Conservation (phyloP, 2,329 filamentous ascomycete species). For the Lizonia empirigonia region DNA sequence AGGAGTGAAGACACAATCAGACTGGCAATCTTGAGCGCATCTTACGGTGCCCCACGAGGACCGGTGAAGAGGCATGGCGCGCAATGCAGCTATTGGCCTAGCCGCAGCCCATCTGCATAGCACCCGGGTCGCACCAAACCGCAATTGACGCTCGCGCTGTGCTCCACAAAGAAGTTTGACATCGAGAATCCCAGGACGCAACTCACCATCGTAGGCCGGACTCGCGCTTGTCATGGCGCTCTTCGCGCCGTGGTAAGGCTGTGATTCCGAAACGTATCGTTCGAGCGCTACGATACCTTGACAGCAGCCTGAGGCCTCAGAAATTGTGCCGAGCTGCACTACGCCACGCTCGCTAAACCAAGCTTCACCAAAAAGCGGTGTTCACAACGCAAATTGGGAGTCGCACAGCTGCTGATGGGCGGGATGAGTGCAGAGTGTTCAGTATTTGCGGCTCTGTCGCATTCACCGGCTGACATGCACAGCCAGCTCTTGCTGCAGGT, state of each 20-base stretch:
- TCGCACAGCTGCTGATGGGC: slow-evolving; percentile 22
- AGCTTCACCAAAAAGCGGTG: slow-evolving; percentile 27
- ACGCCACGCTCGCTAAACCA: slow-evolving; percentile 41
- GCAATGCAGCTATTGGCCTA: slow-evolving; percentile 43
- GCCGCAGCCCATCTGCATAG: slow-evolving; percentile 39
- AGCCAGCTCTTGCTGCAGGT: slow-evolving; percentile 24
- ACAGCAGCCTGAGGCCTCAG: slow-evolving; percentile 32
- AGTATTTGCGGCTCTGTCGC: slow-evolving; percentile 42
- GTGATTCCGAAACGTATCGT: slow-evolving; percentile 11
- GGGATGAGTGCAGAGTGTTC: slow-evolving; percentile 16
- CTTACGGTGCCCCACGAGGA: slow-evolving; percentile 43
- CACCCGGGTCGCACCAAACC: slow-evolving; percentile 40
- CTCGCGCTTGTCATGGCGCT: slow-evolving; percentile 8
- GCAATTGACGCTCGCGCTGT: slow-evolving; percentile 29
- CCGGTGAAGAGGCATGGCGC: slow-evolving; percentile 41
- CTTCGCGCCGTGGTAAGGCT: slow-evolving; percentile 6
- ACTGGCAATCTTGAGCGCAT: slow-evolving; percentile 32
- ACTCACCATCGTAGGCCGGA: slow-evolving; percentile 15
- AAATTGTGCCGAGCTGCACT: slow-evolving; percentile 33
- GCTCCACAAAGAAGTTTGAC: slow-evolving; percentile 28
- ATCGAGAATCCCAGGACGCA: slow-evolving; percentile 16
- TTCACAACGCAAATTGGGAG: slow-evolving; percentile 26
- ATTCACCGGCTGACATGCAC: slow-evolving; percentile 13
- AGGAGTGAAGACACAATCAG: slow-evolving; percentile 31
- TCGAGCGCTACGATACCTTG: slow-evolving; percentile 3